Evolutionary conservation across 1,139 yeast species (phyloP).

Genomic region (Hyphopichia khmerensis): DNA sequence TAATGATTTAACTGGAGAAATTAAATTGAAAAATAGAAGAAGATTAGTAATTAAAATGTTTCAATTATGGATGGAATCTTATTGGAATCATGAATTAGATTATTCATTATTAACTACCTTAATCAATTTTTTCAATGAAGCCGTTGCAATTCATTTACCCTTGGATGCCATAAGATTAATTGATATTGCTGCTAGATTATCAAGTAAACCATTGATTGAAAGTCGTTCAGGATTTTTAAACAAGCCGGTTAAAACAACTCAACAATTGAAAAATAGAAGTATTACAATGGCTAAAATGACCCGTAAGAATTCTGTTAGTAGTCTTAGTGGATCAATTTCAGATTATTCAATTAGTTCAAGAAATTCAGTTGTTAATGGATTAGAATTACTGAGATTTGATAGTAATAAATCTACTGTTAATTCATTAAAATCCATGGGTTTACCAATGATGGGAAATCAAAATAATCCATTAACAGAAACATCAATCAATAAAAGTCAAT

Average conservation of each 20-base stretch:
- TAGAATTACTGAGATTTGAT: constrained; percentile 48
- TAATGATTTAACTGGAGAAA: constrained; percentile 45
- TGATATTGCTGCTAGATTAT: constrained; percentile 59
- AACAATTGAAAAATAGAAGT: constrained; percentile 48
- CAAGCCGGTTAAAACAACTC: constrained; percentile 13
- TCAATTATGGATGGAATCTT: constrained; percentile 83
- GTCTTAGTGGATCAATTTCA: constrained; percentile 12
- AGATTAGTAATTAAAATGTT: constrained; percentile 66
- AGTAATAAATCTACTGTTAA: constrained; percentile 41
- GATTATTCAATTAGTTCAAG: constrained; percentile 27
- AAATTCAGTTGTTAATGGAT: constrained; percentile 51
- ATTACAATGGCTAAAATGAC: constrained; percentile 33
- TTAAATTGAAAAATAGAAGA: constrained; percentile 62
- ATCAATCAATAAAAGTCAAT: constrained; percentile 24
- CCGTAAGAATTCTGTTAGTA: constrained; percentile 19
- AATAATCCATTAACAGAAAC: constrained; percentile 30
- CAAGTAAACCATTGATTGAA: constrained; percentile 36
- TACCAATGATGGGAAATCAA: constrained; percentile 44
- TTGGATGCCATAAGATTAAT: constrained; percentile 61
- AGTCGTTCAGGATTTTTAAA: constrained; percentile 12
- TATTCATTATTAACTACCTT: constrained; percentile 62
- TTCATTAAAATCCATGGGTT: constrained; percentile 37
- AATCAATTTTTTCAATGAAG: constrained; percentile 77
- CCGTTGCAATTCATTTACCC: constrained; percentile 55
- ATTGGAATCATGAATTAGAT: constrained; percentile 72